These are phyloP conservation scores for Albifimbria verrucaria DNA, from an alignment of 2,329 filamentous ascomycete species.

Conservation along the genomic window DNA sequence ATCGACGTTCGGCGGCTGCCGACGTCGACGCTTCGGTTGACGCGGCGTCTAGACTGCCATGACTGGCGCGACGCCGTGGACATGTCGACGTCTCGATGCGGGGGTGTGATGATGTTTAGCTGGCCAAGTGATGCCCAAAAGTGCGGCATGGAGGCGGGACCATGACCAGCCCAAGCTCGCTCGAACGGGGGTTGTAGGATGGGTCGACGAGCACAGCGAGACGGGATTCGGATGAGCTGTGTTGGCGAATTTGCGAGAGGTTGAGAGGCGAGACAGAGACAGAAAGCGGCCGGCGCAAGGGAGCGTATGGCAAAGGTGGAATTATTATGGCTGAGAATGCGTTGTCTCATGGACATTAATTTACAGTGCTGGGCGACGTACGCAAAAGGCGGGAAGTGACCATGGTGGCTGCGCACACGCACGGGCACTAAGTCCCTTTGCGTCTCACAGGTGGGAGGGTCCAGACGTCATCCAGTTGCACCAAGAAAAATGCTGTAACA, in stretches of 20 bases:
- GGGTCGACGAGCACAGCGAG: not conserved
- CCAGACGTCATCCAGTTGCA: not conserved
- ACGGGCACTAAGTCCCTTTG: not conserved
- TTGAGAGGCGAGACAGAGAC: not conserved
- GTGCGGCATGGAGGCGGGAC: slow-evolving; percentile 19
- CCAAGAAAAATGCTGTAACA: too few relatives aligned
- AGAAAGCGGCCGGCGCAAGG: not conserved
- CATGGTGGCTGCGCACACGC: not conserved
- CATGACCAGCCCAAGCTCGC: slow-evolving; percentile 18
- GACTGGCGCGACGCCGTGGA: slow-evolving; percentile 45
- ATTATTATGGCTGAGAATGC: not conserved
- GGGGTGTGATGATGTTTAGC: slow-evolving; percentile 18
- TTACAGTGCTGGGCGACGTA: not conserved
- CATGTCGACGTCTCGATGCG: slow-evolving; percentile 12
- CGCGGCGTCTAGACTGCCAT: slow-evolving; percentile 41
- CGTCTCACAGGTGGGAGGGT: not conserved
- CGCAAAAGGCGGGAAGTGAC: not conserved
- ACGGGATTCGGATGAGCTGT: slow-evolving; percentile 3
- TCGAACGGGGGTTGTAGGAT: not conserved
- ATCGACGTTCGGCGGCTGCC: slow-evolving; percentile 32
- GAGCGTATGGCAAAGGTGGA: not conserved
- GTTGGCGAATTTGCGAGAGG: too few relatives aligned
- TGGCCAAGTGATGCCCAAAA: slow-evolving; percentile 26
- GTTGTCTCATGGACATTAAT: not conserved
- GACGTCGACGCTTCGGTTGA: slow-evolving; percentile 39